These are phyloP conservation scores for Cyberlindnera euphorbiiphila DNA, from an alignment of 805 yeast genomes.

Conservation along the genomic window DNA sequence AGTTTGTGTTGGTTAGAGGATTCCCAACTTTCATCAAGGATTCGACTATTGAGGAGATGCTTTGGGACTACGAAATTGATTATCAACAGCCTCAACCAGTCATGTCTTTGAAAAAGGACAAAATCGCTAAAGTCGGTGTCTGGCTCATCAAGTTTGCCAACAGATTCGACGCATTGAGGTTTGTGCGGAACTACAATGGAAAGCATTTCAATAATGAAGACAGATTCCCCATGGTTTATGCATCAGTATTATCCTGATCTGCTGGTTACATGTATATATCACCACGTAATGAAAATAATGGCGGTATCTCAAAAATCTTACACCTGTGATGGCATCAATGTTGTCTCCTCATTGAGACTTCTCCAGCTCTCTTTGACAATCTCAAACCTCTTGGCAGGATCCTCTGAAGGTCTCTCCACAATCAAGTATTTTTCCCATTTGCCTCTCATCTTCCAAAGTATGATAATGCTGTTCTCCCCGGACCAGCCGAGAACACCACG, in stretches of 20 bases:
- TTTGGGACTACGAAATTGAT: constrained; percentile 51
- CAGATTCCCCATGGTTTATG: constrained; percentile 29
- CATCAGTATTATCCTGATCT: too few species aligned
- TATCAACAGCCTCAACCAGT: constrained; percentile 16
- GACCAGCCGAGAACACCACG: constrained; percentile 69
- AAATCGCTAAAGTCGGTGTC: constrained; percentile 9
- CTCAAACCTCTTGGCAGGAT: constrained; percentile 42
- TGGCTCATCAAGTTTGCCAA: constrained; percentile 45
- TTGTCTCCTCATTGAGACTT: constrained; percentile 35
- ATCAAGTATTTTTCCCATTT: constrained; percentile 87
- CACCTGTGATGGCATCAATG: too few species aligned
- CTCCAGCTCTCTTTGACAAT: constrained; percentile 72
- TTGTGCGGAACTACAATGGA: constrained; percentile 53
- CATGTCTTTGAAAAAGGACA: constrained; percentile 8
- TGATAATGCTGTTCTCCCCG: constrained; percentile 59
- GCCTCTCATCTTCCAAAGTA: constrained; percentile 69
- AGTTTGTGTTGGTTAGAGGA: constrained; percentile 41
- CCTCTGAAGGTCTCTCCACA: constrained; percentile 42
- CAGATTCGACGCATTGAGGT: constrained; percentile 43
- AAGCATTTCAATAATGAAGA: constrained; percentile 28
- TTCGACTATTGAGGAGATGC: constrained; percentile 31
- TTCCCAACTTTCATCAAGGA: constrained; percentile 42
- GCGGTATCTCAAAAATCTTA: too few species aligned
- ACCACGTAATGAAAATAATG: too few species aligned
- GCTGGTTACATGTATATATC: too few species aligned